phyloP scores from a whole-genome alignment of 2,329 filamentous ascomycete genomes.

The Sphaerulina musiva region DNA sequence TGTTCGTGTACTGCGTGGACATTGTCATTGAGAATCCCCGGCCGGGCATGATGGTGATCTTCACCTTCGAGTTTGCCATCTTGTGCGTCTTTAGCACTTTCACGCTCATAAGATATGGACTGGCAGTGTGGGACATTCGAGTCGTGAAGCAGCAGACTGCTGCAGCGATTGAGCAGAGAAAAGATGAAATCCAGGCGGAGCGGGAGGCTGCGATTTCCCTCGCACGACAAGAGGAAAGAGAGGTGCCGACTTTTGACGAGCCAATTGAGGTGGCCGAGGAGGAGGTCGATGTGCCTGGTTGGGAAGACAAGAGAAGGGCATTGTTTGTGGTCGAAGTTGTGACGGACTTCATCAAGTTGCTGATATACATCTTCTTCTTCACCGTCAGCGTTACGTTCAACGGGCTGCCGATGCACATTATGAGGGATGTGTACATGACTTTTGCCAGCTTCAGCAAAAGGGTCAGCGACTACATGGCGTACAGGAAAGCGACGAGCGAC shows the following conservation, averaged over 20 bases:
- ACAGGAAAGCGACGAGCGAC: slow-evolving; percentile 82
- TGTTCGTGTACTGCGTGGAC: slow-evolving; percentile 74
- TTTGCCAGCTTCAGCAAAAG: slow-evolving; percentile 85
- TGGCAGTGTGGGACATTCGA: slow-evolving; percentile 70
- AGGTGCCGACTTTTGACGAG: slow-evolving; percentile 55
- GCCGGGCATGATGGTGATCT: slow-evolving; percentile 99
- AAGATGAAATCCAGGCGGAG: slow-evolving; percentile 55
- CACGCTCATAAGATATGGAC: slow-evolving; percentile 68
- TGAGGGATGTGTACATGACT: slow-evolving; percentile 91
- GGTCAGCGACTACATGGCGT: slow-evolving; percentile 80
- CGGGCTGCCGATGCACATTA: slow-evolving; percentile 91
- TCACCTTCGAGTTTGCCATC: slow-evolving; percentile 93
- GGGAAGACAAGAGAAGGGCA: slow-evolving; percentile 93
- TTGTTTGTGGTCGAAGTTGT: slow-evolving; percentile 76
- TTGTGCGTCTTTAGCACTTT: slow-evolving; percentile 73
- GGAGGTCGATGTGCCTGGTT: slow-evolving; percentile 90
- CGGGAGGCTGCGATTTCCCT: slow-evolving; percentile 41
- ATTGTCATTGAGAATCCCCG: slow-evolving; percentile 79
- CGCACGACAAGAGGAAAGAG: slow-evolving; percentile 28
- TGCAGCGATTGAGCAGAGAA: slow-evolving; percentile 60
- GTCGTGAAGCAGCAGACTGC: slow-evolving; percentile 69
- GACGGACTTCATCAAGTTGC: slow-evolving; percentile 80
- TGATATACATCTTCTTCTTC: slow-evolving; percentile 88
- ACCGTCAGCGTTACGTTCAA: slow-evolving; percentile 89
- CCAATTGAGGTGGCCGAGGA: slow-evolving; percentile 71